These are phyloP conservation scores for Byssochlamys sp. DNA, from an alignment of 2,329 filamentous ascomycete genomes.

Conservation along the genomic window DNA sequence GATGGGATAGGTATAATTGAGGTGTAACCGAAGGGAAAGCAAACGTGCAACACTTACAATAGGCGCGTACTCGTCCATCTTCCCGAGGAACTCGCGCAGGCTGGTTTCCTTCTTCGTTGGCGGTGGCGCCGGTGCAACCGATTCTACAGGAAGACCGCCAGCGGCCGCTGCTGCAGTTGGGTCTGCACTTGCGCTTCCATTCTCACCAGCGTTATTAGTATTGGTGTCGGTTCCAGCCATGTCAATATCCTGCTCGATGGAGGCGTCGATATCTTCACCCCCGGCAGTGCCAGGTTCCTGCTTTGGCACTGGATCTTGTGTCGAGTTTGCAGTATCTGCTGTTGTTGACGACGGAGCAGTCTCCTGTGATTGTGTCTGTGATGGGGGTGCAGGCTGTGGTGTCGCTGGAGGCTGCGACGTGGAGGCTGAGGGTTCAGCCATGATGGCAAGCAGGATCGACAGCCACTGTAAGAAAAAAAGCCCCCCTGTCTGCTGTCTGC, in stretches of 20 bases:
- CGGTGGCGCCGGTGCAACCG: slow-evolving; percentile 41
- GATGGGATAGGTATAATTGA: background rate
- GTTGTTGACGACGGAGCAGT: slow-evolving; percentile 12
- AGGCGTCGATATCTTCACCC: slow-evolving; percentile 20
- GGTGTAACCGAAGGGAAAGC: background rate
- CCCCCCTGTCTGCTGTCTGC: background rate
- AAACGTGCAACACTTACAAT: slow-evolving; percentile 57
- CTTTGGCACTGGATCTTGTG: slow-evolving; percentile 9
- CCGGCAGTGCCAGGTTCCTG: slow-evolving; percentile 17
- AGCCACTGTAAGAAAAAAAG: background rate
- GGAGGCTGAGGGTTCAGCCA: slow-evolving; percentile 13
- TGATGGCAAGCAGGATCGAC: background rate
- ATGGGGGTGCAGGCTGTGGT: slow-evolving; percentile 13
- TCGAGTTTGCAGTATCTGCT: slow-evolving; percentile 11
- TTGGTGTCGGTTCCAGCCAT: slow-evolving; percentile 20
- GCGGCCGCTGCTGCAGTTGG: slow-evolving; percentile 9
- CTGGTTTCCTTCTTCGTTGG: slow-evolving; percentile 84
- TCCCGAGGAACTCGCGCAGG: slow-evolving; percentile 79
- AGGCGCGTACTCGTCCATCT: slow-evolving; percentile 97
- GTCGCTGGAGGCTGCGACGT: slow-evolving; percentile 15
- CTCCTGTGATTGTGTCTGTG: slow-evolving; percentile 9
- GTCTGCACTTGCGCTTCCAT: slow-evolving; percentile 11
- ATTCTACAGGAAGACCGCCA: slow-evolving; percentile 25
- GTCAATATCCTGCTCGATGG: slow-evolving; percentile 29
- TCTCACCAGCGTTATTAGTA: slow-evolving; percentile 11